A percentile compares a stretch with the other conserved stretches of the same genome.
Conservation (phyloP, 2,329 filamentous ascomycete genomes). For the Dothistroma pini region DNA sequence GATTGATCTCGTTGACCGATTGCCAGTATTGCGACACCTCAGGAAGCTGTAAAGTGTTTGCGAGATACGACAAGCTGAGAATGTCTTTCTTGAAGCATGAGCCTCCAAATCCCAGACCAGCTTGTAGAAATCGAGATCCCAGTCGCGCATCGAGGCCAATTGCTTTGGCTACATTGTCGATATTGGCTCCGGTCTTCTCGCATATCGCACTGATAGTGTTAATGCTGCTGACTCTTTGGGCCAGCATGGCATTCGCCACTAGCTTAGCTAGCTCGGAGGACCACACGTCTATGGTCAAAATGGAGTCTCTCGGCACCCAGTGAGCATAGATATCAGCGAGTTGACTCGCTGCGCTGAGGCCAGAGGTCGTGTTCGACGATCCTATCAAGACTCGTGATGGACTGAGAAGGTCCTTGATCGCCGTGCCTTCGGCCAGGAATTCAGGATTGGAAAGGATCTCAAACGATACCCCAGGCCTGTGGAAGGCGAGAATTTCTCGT, state of each 20-base stretch:
- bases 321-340: constrained; percentile 63
- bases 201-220: constrained; percentile 75
- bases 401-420: constrained; percentile 64
- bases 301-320: constrained; percentile 65
- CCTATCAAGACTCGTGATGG: constrained; percentile 74
- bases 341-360: constrained; percentile 58
- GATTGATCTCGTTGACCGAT: constrained; percentile 70
- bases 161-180: constrained; percentile 65
- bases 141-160: constrained; percentile 66
- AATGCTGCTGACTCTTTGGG: constrained; percentile 74
- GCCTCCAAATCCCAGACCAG: constrained; percentile 72
- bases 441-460: constrained; percentile 78
- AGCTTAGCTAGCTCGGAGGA: constrained; percentile 76
- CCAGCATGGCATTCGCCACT: constrained; percentile 73
- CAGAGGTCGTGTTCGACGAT: constrained; percentile 57
- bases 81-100: constrained; percentile 81
- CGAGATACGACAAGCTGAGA: constrained; percentile 67
- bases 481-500: constrained; percentile 56
- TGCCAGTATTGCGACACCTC: constrained; percentile 74
- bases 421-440: constrained; percentile 73
- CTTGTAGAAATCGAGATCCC: constrained; percentile 67
- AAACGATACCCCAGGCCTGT: constrained; percentile 60
- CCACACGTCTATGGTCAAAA: constrained; percentile 69
- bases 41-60: constrained; percentile 64
- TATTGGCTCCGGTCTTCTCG: constrained; percentile 68